Conservation (phyloP, 2,329 filamentous ascomycete species). For the Dactylellina parvicollis region DNA sequence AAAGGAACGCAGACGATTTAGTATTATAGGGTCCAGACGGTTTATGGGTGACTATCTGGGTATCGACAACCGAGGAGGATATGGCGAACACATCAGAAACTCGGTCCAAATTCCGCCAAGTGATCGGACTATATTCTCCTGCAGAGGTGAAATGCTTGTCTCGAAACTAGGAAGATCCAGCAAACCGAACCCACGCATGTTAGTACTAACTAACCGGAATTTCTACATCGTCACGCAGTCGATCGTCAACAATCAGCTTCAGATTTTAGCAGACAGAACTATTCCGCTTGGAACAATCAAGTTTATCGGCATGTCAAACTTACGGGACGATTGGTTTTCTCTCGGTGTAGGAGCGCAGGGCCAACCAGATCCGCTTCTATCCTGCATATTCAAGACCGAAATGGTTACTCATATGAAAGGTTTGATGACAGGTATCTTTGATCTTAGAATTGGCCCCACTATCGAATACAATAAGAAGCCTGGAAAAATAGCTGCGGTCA, state of each 20-base stretch:
- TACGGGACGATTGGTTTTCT: slow-evolving; percentile 97
- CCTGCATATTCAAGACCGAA: slow-evolving; percentile 95
- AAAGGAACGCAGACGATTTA: slow-evolving; percentile 81
- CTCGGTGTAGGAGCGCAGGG: slow-evolving; percentile 88
- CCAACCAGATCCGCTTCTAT: slow-evolving; percentile 91
- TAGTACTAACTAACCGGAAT: slow-evolving; percentile 85
- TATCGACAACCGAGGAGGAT: slow-evolving; percentile 85
- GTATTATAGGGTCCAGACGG: slow-evolving; percentile 82
- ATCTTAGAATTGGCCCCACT: slow-evolving; percentile 80
- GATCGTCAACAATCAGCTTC: slow-evolving; percentile 80
- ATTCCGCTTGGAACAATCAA: slow-evolving; percentile 89
- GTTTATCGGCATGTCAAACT: slow-evolving; percentile 79
- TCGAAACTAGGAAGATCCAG: slow-evolving; percentile 96
- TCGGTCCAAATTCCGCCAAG: slow-evolving; percentile 78
- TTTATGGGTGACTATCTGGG: slow-evolving; percentile 78
- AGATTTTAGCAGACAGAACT: slow-evolving; percentile 82
- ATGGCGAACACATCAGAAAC: slow-evolving; percentile 86
- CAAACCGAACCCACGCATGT: slow-evolving; percentile 85
- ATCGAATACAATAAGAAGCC: slow-evolving; percentile 99
- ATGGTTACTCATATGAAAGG: slow-evolving; percentile 89
- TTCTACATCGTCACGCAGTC: slow-evolving; percentile 89
- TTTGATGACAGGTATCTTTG: slow-evolving; percentile 80
- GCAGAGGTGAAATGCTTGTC: slow-evolving; percentile 86
- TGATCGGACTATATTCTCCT: slow-evolving; percentile 89
- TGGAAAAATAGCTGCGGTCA: slow-evolving; percentile 86